Evolutionary conservation across 2,329 filamentous ascomycete species (phyloP).

Genomic region (Emmonsiellopsis sp.): DNA sequence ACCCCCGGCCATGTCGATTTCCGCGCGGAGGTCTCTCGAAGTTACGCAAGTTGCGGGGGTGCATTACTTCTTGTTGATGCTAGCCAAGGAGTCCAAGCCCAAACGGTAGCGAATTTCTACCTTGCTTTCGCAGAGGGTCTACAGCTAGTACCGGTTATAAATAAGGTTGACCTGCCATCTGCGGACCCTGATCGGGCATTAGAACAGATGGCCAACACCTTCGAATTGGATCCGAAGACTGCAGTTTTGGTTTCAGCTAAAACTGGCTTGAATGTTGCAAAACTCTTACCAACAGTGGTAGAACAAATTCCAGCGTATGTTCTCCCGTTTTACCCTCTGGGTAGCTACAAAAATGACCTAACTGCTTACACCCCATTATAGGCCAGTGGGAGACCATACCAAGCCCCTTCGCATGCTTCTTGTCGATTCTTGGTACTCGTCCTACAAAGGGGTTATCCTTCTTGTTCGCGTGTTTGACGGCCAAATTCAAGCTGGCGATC

Average conservation of each 20-base stretch:
- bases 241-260: constrained; percentile 82
- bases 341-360: background rate
- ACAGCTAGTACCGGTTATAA: constrained; percentile 80
- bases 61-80: constrained; percentile 90
- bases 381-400: constrained; percentile 60
- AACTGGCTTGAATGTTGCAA: constrained; percentile 77
- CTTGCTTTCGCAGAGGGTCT: constrained; percentile 89
- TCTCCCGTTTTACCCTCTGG: background rate
- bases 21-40: constrained; percentile 86
- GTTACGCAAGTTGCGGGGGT: constrained; percentile 92
- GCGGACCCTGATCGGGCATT: constrained; percentile 81
- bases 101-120: constrained; percentile 98
- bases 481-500: constrained; percentile 69
- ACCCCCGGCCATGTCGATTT: constrained; percentile 98
- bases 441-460: constrained; percentile 85
- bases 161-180: constrained; percentile 90
- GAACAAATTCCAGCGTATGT: constrained; percentile 64
- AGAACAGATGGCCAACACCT: constrained; percentile 74
- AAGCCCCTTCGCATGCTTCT: constrained; percentile 76
- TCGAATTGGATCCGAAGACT: constrained; percentile 73
- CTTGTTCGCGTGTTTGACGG: constrained; percentile 90
- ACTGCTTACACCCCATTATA: constrained; percentile 19
- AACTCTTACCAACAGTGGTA: constrained; percentile 76
- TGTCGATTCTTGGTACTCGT: constrained; percentile 97
- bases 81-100: constrained; percentile 91